These are phyloP conservation scores for Quercus phellos DNA, from an alignment of 331 rosid species.

Conservation along the genomic window DNA sequence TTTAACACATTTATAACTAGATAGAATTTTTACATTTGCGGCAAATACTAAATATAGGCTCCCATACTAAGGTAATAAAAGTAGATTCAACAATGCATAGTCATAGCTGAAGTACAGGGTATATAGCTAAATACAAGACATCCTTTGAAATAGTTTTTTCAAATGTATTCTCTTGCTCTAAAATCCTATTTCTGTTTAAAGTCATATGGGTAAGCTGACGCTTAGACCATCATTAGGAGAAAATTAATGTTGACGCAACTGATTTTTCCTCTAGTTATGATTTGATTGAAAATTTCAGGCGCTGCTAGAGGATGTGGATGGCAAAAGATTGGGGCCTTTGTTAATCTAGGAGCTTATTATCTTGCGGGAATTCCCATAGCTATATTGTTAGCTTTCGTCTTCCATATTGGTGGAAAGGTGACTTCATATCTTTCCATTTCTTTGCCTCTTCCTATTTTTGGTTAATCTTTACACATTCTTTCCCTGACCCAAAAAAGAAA, in stretches of 20 bases:
- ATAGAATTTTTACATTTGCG: too few relatives aligned
- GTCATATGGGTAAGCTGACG: too few relatives aligned
- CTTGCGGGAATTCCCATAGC: conserved; percentile 38
- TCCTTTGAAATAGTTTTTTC: too few relatives aligned
- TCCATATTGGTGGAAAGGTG: conserved; percentile 49
- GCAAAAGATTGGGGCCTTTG: conserved; percentile 44
- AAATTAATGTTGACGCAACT: not conserved
- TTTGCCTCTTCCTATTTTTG: not conserved
- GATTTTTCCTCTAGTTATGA: not conserved
- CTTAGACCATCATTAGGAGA: not conserved
- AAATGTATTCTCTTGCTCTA: not conserved
- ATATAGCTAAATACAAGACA: too few relatives aligned
- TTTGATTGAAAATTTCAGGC: conserved; percentile 20
- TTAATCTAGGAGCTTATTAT: conserved; percentile 45
- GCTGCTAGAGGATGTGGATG: conserved; percentile 35
- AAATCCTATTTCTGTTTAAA: not conserved
- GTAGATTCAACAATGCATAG: too few relatives aligned
- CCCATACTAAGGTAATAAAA: too few relatives aligned
- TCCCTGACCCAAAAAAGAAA: too few relatives aligned
- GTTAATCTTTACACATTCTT: not conserved
- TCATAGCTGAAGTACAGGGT: too few relatives aligned
- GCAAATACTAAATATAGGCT: not conserved
- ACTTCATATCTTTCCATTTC: not conserved
- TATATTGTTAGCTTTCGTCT: conserved; percentile 31
- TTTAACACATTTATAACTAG: not conserved